Evolutionary conservation across 2,329 filamentous ascomycete genomes (phyloP).

Genomic region (Fusarium bactridioides): DNA sequence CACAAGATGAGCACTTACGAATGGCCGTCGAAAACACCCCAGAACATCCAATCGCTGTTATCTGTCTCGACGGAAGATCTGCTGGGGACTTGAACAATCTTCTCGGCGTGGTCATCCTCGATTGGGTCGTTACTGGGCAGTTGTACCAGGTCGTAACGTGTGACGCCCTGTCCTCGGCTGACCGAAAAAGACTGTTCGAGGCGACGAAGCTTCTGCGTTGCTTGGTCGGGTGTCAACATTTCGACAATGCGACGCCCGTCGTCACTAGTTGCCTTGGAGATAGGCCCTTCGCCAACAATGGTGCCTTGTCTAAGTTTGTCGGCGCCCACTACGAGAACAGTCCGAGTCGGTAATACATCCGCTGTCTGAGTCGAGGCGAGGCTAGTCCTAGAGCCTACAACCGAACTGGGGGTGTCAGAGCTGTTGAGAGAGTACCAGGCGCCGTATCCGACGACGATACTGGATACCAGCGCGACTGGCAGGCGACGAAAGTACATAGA

Average conservation of each 20-base stretch:
- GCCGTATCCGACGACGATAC: constrained; percentile 74
- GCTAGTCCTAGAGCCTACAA: constrained; percentile 48
- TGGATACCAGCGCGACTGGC: constrained; percentile 71
- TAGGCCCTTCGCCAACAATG: constrained; percentile 83
- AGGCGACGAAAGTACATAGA: constrained; percentile 80
- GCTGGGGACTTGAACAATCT: constrained; percentile 89
- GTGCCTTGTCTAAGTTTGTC: constrained; percentile 90
- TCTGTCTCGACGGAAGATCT: constrained; percentile 56
- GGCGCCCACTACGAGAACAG: constrained; percentile 85
- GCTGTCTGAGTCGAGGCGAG: constrained; percentile 52
- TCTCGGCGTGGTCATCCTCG: constrained; percentile 97
- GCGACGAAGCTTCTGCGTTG: constrained; percentile 84
- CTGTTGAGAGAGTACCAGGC: constrained; percentile 76
- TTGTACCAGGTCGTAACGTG: constrained; percentile 94
- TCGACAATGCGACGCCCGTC: constrained; percentile 87
- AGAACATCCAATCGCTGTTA: constrained; percentile 97
- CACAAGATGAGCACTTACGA: constrained; percentile 65
- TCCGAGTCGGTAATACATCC: constrained; percentile 62
- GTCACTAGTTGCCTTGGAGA: constrained; percentile 87
- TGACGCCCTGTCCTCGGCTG: constrained; percentile 86
- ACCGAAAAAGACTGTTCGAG: constrained; percentile 93
- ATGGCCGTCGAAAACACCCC: constrained; percentile 98
- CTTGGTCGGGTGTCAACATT: constrained; percentile 96
- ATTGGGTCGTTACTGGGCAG: constrained; percentile 97
- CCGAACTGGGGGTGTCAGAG: constrained; percentile 45